Evolutionary conservation across 202 grass and related monocot genomes (phyloP).

Genomic region (Schoenoplectus tabernaemontani): DNA sequence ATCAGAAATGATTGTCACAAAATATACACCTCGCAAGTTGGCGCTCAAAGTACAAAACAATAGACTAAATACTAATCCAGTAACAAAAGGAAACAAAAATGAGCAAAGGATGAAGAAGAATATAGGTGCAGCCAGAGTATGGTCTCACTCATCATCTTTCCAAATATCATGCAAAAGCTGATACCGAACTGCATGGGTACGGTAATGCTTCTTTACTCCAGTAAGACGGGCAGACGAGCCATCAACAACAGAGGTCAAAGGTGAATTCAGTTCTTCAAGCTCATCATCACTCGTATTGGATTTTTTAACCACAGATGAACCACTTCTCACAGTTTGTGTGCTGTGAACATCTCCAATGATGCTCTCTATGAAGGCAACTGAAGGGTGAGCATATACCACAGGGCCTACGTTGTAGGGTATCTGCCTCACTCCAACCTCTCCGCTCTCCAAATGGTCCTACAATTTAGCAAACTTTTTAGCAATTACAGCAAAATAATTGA

Average conservation of each 20-base stretch:
- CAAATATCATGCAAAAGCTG: conserved; percentile 82
- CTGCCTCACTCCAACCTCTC: conserved; percentile 35
- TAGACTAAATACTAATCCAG: no score
- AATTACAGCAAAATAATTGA: not conserved
- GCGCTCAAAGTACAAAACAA: no score
- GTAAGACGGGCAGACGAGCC: conserved; percentile 22
- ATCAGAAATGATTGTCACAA: no score
- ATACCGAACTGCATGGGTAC: conserved; percentile 44
- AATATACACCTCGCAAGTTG: no score
- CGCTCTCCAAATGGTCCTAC: conserved; percentile 56
- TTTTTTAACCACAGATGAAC: conserved; percentile 62
- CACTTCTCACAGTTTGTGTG: conserved; percentile 25
- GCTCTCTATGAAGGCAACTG: conserved; percentile 46
- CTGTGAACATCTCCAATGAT: conserved; percentile 52
- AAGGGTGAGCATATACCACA: conserved; percentile 48
- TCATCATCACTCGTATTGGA: conserved; percentile 87
- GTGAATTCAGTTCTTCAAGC: conserved; percentile 76
- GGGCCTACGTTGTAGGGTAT: conserved; percentile 49
- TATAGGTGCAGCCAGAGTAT: not conserved
- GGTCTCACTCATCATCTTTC: conserved; percentile 42
- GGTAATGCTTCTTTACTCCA: conserved; percentile 42
- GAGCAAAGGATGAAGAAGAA: not conserved
- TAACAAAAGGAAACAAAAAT: not conserved
- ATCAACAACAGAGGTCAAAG: conserved; percentile 54
- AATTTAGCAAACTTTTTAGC: conserved; percentile 15